These are phyloP conservation scores for Sclerotinia nivalis DNA, from an alignment of 2,329 filamentous ascomycete genomes.

Conservation along the genomic window DNA sequence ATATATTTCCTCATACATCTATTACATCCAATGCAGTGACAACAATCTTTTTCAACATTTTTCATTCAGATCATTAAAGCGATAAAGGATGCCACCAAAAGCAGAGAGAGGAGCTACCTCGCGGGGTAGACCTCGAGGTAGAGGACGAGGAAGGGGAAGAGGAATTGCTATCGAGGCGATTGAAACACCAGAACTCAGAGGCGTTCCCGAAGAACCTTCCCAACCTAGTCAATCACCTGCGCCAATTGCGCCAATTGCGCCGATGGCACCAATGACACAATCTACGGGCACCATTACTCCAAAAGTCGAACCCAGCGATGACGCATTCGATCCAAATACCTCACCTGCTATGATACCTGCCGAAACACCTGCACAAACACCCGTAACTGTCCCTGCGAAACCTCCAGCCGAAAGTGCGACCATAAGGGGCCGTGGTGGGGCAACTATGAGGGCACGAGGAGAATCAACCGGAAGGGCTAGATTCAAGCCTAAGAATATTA, in stretches of 20 bases:
- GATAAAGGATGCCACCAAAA: slow-evolving; percentile 37
- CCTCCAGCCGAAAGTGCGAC: slow-evolving; percentile 21
- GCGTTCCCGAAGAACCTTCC: not conserved
- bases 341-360: slow-evolving; percentile 37
- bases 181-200: slow-evolving; percentile 17
- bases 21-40: not conserved
- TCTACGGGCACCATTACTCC: slow-evolving; percentile 13
- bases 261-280: not conserved
- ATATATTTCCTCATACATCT: not conserved
- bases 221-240: slow-evolving; percentile 2
- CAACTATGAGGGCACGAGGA: slow-evolving; percentile 25
- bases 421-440: slow-evolving; percentile 8
- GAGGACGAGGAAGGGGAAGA: slow-evolving; percentile 35
- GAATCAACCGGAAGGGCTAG: slow-evolving; percentile 33
- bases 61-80: not conserved
- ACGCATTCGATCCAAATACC: slow-evolving; percentile 35
- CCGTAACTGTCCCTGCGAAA: slow-evolving; percentile 35
- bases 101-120: slow-evolving; percentile 27
- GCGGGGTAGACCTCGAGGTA: slow-evolving; percentile 27
- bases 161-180: slow-evolving; percentile 21
- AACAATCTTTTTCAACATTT: not conserved
- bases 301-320: slow-evolving; percentile 28
- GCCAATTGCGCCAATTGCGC: slow-evolving; percentile 1
- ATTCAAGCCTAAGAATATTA: slow-evolving; percentile 41
- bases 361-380: slow-evolving; percentile 37